Conservation (phyloP, 352 stramenopile genomes). For the Phytophthora foliorum region DNA sequence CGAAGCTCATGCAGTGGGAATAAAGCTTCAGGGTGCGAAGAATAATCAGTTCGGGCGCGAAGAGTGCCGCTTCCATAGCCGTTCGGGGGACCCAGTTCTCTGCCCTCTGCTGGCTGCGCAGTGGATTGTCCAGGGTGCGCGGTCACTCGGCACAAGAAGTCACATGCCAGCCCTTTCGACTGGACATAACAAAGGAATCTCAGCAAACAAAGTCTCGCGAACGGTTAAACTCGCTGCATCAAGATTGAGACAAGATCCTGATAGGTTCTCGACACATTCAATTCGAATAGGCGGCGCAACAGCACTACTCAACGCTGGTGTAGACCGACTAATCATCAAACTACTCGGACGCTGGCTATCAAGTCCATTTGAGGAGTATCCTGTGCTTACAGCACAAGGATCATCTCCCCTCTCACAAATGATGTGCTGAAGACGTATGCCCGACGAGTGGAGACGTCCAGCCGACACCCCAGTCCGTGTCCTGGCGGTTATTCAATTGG, state of each 20-base stretch:
- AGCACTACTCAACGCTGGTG: not conserved
- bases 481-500: not conserved
- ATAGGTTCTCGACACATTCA: not conserved
- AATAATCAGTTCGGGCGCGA: not conserved
- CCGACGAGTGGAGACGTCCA: not conserved
- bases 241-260: not conserved
- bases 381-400: not conserved
- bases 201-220: not conserved
- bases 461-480: not conserved
- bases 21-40: not conserved
- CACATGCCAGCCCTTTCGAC: not conserved
- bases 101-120: not conserved
- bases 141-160: not conserved
- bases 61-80: not conserved
- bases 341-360: not conserved
- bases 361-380: not conserved
- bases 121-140: not conserved
- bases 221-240: not conserved
- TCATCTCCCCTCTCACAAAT: not conserved
- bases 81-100: not conserved
- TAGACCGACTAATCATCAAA: not conserved
- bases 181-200: not conserved
- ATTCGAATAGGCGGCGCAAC: not conserved
- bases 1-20: not conserved
- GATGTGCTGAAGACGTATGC: not conserved